Conservation (phyloP, 2,329 filamentous ascomycete genomes). For the Coleophoma cylindrospora region DNA sequence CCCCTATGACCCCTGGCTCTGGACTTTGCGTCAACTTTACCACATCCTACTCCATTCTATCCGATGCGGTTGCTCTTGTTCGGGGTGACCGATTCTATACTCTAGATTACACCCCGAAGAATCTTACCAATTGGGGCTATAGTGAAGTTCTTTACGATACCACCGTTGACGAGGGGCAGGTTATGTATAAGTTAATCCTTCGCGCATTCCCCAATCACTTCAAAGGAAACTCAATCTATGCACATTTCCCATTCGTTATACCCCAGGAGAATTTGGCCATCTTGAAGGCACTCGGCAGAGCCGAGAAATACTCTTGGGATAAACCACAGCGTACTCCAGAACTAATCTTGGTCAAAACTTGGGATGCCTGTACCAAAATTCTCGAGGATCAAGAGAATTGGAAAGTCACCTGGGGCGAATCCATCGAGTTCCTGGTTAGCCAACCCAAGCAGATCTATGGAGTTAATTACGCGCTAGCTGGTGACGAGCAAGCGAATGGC, state of each 20-base stretch:
- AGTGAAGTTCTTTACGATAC: conserved; percentile 65
- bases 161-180: conserved; percentile 72
- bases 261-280: conserved; percentile 70
- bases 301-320: conserved; percentile 64
- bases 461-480: conserved; percentile 50
- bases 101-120: conserved; percentile 45
- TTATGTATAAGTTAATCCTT: conserved; percentile 80
- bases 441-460: conserved; percentile 43
- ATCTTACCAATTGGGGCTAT: conserved; percentile 74
- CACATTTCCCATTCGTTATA: conserved; percentile 49
- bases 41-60: conserved; percentile 49
- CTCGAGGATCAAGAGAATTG: conserved; percentile 55
- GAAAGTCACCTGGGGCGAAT: conserved; percentile 59
- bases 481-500: conserved; percentile 41
- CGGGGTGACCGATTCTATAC: conserved; percentile 55
- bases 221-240: conserved; percentile 72
- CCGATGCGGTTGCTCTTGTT: conserved; percentile 54
- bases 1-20: conserved; percentile 42
- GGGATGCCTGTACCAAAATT: conserved; percentile 55
- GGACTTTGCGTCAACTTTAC: conserved; percentile 49
- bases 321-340: conserved; percentile 48
- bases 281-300: conserved; percentile 61
- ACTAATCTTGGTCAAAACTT: conserved; percentile 53
- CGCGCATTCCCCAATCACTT: conserved; percentile 79
- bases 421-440: conserved; percentile 58